A percentile compares a stretch with the other conserved stretches of the same genome.
These are phyloP conservation scores for Planoprotostelium fungivorum DNA, from an alignment of 78 protist species.

Conservation along the genomic window DNA sequence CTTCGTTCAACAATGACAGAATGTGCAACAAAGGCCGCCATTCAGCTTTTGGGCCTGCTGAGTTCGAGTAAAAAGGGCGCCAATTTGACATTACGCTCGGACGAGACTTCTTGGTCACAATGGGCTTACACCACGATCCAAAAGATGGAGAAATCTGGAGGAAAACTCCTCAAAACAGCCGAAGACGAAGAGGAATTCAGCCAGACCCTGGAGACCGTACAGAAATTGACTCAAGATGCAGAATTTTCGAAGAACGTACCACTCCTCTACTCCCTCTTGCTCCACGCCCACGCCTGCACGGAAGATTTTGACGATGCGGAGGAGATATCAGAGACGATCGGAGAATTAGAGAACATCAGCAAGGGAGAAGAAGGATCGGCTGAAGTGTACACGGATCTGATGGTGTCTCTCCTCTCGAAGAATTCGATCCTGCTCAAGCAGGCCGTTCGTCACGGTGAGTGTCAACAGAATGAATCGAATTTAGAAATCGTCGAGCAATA, in stretches of 20 bases:
- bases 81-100: not conserved
- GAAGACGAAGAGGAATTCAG: not conserved
- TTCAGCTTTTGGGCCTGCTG: not conserved
- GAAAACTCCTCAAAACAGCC: not conserved
- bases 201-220: not conserved
- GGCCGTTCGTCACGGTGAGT: no score
- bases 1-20: not conserved
- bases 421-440: not conserved
- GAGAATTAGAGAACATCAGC: not conserved
- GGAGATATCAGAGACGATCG: not conserved
- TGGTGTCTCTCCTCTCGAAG: not conserved
- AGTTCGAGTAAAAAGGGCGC: not conserved
- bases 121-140: not conserved
- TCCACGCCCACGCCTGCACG: not conserved
- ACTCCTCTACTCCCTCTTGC: not conserved
- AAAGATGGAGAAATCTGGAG: not conserved
- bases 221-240: not conserved
- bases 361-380: not conserved
- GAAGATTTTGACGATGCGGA: not conserved
- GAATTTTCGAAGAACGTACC: not conserved
- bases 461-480: no score
- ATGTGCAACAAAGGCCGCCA: not conserved
- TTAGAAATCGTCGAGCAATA: no score
- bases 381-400: not conserved
- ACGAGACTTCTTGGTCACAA: not conserved